Evolutionary conservation across 345 rosid genomes (phyloP).

Genomic region (Gossypium bickii): DNA sequence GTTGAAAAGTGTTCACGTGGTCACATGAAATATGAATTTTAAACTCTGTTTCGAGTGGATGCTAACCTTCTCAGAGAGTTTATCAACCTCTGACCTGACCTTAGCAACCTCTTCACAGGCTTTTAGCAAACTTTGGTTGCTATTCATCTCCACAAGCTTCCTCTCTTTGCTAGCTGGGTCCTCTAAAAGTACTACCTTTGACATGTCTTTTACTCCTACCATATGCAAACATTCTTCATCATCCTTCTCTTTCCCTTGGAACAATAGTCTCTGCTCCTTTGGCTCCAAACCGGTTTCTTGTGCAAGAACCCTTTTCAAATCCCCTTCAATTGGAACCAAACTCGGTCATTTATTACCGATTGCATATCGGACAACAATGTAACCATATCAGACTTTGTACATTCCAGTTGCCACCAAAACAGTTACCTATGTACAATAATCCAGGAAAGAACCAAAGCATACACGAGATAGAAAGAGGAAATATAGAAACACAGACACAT

Average conservation of each 20-base stretch:
- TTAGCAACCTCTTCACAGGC: slow-evolving; percentile 35
- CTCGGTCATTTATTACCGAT: slow-evolving; percentile 15
- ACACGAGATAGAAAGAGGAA: not conserved
- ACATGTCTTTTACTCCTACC: slow-evolving; percentile 48
- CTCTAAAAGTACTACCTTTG: slow-evolving; percentile 44
- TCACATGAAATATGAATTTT: not conserved
- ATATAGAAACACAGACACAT: not conserved
- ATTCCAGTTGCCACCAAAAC: not conserved
- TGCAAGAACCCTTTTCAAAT: slow-evolving; percentile 39
- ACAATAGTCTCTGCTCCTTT: slow-evolving; percentile 45
- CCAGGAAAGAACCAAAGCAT: slow-evolving; percentile 3
- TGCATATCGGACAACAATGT: not conserved
- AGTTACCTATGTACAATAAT: not conserved
- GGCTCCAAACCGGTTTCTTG: slow-evolving; percentile 44
- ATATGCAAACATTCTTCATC: slow-evolving; percentile 43
- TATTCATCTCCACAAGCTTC: slow-evolving; percentile 41
- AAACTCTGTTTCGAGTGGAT: not conserved
- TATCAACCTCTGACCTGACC: slow-evolving; percentile 45
- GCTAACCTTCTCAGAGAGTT: slow-evolving; percentile 42
- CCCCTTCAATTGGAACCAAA: slow-evolving; percentile 33
- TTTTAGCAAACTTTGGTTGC: slow-evolving; percentile 25
- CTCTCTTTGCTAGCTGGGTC: slow-evolving; percentile 56
- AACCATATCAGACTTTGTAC: not conserved
- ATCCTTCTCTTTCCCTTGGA: slow-evolving; percentile 49
- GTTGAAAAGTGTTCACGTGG: not conserved